A percentile compares a stretch with the other conserved stretches of the same genome.
Conservation (phyloP, 2,329 filamentous ascomycete species). For the Aspergillus sp. region DNA sequence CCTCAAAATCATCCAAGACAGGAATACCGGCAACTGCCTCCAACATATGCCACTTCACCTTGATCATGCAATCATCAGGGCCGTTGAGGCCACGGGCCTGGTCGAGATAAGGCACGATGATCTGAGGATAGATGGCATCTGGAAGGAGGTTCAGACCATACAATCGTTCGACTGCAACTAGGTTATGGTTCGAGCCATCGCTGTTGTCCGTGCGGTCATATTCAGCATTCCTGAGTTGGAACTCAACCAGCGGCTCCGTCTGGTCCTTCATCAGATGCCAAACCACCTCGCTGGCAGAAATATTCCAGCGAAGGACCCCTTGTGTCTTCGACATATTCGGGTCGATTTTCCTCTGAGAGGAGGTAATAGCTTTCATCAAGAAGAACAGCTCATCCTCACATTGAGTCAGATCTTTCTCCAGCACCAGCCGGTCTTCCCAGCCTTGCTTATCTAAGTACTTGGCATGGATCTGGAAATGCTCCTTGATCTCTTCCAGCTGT, state of each 20-base stretch:
- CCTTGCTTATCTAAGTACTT: conserved; percentile 83
- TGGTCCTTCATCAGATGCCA: conserved; percentile 93
- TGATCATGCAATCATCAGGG: conserved; percentile 77
- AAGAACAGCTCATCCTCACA: conserved; percentile 99
- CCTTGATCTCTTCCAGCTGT: conserved; percentile 94
- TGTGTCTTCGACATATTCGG: conserved; percentile 68
- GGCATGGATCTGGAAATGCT: conserved; percentile 90
- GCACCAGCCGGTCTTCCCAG: conserved; percentile 84
- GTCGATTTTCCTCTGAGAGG: conserved; percentile 82
- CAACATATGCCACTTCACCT: conserved; percentile 96
- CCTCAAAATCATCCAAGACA: conserved; percentile 95
- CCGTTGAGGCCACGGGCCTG: conserved; percentile 59
- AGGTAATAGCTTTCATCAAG: conserved; percentile 99
- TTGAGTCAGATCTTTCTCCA: conserved; percentile 83
- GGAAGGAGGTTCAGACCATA: conserved; percentile 86
- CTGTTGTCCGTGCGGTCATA: conserved; percentile 97
- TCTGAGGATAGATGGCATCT: conserved; percentile 91
- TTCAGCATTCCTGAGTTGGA: conserved; percentile 86
- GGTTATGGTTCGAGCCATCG: conserved; percentile 93
- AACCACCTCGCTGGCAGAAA: conserved; percentile 91
- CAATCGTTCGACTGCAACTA: conserved; percentile 83
- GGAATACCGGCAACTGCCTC: conserved; percentile 97
- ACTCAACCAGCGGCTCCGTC: conserved; percentile 84
- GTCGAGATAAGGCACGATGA: conserved; percentile 87
- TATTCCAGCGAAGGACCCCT: conserved; percentile 85